Evolutionary conservation across 1,284 basidiomycete genomes (phyloP).

Genomic region (Malassezia furfur): DNA sequence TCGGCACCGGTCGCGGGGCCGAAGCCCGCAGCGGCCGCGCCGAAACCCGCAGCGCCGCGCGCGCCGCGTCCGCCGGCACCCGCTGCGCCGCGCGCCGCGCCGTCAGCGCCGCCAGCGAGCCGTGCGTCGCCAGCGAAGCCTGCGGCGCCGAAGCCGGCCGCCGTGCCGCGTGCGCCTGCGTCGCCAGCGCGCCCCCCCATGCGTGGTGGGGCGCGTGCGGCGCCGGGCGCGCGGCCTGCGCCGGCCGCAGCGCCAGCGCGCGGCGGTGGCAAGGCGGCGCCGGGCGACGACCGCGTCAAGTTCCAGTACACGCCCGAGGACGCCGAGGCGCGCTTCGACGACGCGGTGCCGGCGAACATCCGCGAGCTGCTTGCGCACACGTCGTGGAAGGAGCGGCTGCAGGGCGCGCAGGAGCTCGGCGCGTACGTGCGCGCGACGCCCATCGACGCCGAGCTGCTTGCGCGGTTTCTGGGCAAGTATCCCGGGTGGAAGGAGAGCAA

Average conservation of each 20-base stretch:
- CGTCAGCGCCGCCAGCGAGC: background rate
- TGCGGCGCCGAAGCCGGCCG: slow-evolving; percentile 34
- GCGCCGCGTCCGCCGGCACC: too few species aligned
- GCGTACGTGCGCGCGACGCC: slow-evolving; percentile 64
- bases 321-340: slow-evolving; percentile 69
- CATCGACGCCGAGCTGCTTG: slow-evolving; percentile 80
- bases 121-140: too few species aligned
- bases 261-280: slow-evolving; percentile 39
- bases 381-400: slow-evolving; percentile 86
- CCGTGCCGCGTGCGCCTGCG: slow-evolving; percentile 50
- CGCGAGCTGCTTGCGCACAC: slow-evolving; percentile 67
- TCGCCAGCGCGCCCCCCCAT: slow-evolving; percentile 20
- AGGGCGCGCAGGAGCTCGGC: slow-evolving; percentile 74
- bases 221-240: background rate
- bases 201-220: slow-evolving; percentile 42
- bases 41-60: too few species aligned
- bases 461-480: slow-evolving; percentile 82
- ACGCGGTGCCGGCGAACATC: slow-evolving; percentile 64
- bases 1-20: too few species aligned
- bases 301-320: slow-evolving; percentile 86
- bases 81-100: background rate
- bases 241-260: slow-evolving; percentile 50
- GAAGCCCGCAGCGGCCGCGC: too few species aligned
- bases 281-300: slow-evolving; percentile 68
- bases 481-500: slow-evolving; percentile 95